Percentiles rank a stretch among this genome's conserved stretches.
Evolutionary conservation across 495 filamentous ascomycete genomes (phyloP).

Genomic region (Neurospora tetraspora): DNA sequence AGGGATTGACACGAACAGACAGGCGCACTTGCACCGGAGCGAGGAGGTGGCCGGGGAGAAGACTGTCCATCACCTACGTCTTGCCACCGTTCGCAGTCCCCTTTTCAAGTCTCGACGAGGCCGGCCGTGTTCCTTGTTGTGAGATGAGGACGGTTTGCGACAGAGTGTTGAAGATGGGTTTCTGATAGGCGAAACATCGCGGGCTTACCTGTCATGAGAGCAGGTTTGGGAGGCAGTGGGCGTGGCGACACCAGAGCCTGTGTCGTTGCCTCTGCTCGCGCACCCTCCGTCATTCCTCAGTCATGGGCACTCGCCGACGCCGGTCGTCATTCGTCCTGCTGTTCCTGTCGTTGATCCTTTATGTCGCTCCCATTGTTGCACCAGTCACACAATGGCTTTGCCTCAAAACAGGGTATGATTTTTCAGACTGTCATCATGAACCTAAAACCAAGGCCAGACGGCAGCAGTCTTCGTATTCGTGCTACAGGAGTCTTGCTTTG

Average conservation of each 20-base stretch:
- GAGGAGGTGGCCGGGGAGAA: no score
- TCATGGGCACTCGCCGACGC: neutral
- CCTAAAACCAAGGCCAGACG: neutral
- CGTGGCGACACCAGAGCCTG: neutral
- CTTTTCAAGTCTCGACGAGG: no score
- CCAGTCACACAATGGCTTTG: neutral
- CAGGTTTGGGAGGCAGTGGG: rapidly evolving
- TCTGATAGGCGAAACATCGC: neutral
- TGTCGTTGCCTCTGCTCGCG: neutral
- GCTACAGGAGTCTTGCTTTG: neutral
- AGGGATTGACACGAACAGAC: no score
- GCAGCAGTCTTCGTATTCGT: neutral
- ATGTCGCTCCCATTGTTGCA: neutral
- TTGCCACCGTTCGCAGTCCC: no score
- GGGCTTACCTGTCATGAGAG: neutral
- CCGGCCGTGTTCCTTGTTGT: neutral
- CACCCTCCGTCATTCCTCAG: neutral
- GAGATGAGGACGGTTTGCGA: neutral
- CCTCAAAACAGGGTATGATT: neutral
- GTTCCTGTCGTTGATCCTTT: neutral
- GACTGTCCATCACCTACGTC: no score
- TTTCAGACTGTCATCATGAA: neutral
- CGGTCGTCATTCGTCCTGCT: neutral
- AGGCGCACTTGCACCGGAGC: no score
- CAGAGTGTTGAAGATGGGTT: neutral